Evolutionary conservation across 1,139 yeast species (phyloP), one percentile per base, ranked within the genome.

Genomic region (Suhomyces guaymorum): DNA sequence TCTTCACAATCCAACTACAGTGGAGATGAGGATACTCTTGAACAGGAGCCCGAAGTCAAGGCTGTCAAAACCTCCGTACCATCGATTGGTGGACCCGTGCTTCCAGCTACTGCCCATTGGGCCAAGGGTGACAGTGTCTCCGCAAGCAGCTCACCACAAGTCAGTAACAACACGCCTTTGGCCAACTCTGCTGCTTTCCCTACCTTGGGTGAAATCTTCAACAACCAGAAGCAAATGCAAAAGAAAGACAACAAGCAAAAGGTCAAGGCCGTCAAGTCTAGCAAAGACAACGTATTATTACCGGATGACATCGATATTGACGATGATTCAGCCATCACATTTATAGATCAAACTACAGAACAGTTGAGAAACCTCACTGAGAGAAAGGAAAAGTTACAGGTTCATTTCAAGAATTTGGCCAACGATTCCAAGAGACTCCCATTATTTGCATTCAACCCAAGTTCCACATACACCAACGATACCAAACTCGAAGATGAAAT

Each of bases 151-250:
- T 60, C 70, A 4, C 70, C 72, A 15, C 58, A 69, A 9, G 66
- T 62, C 5, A 55, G 52, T 34, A 57, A 58, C 31, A 59, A 68
- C 31, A 60, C 63, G 26, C 60, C 67, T 10, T 56, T 73, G 46
- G 66, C 77, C 4, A 75, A 78, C 47, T 59, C 78, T 5, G 73
- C 82, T 2, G 80, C 87, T 4, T 81, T 83, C 70, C 92, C 92
- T 24, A 77, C 90, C 0, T 66, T 83, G 45, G 83, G 83, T 5
- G 90, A 82, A 53, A 74, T 82, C 2, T 63, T 76, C 37, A 65
- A 69, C 38, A 66, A 75, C 31, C 68, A 63, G 39, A 64, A 66
- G 43, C 61, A 55, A 32, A 63, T 55, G 34, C 52, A 51, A 23
- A 58, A 57, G 52, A 64, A 57, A 42, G 63, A 57, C 28, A 33